Evolutionary conservation across 352 stramenopile species (phyloP).

Genomic region (Phytophthora constricta): DNA sequence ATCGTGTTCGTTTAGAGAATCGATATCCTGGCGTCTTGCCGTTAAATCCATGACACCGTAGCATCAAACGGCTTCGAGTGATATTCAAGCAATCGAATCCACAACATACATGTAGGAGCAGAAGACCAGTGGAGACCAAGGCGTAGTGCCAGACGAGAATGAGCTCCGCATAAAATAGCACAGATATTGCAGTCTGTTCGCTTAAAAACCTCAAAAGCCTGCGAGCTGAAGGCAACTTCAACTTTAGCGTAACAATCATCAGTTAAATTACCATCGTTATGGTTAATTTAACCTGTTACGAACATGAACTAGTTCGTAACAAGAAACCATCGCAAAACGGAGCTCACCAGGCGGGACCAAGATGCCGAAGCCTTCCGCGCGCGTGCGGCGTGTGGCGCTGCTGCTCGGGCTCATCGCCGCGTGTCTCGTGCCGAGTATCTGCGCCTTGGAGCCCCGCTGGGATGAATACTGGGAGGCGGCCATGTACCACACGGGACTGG

Average conservation of each 20-base stretch:
- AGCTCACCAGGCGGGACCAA: not conserved
- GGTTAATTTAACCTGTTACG: not conserved
- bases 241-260: too few species aligned
- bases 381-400: slow-evolving; percentile 10
- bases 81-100: too few species aligned
- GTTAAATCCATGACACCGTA: too few species aligned
- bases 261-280: not conserved
- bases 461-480: slow-evolving; percentile 47
- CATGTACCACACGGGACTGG: slow-evolving; percentile 57
- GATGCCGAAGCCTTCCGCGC: slow-evolving; percentile 8
- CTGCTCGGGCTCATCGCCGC: slow-evolving; percentile 24
- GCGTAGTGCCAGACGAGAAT: too few species aligned
- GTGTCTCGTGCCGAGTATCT: slow-evolving; percentile 5
- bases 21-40: too few species aligned
- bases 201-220: not conserved
- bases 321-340: too few species aligned
- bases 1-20: too few species aligned
- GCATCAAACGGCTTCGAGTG: too few species aligned
- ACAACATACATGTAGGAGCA: too few species aligned
- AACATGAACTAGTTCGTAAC: not conserved
- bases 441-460: slow-evolving; percentile 31
- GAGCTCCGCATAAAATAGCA: too few species aligned
- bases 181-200: too few species aligned
- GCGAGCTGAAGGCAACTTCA: not conserved
- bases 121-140: too few species aligned